phyloP scores from a whole-genome alignment of 1,139 yeast genomes.

The Sugiyamaella neomexicana region DNA sequence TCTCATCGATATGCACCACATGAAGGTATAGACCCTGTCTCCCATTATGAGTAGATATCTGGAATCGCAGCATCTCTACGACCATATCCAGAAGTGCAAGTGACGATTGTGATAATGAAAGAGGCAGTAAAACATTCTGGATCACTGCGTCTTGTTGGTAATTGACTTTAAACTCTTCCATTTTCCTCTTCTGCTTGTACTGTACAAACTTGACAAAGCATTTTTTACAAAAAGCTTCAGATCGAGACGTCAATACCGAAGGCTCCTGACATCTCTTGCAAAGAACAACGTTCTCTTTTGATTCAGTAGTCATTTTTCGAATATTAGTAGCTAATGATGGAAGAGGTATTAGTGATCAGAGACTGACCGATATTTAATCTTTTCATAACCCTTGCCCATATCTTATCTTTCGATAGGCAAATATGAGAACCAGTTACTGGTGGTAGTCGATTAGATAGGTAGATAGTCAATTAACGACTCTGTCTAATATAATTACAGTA shows the following conservation, averaged over 20 bases:
- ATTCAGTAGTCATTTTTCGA: conserved; percentile 2
- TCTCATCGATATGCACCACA: conserved; percentile 55
- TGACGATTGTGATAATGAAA: conserved; percentile 68
- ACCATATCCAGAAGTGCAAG: conserved; percentile 67
- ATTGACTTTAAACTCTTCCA: conserved; percentile 75
- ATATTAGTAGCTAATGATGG: background rate
- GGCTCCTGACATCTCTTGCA: conserved; percentile 52
- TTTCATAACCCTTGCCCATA: conserved; percentile 9
- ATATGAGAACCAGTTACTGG: too few relatives aligned
- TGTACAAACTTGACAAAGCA: conserved; percentile 74
- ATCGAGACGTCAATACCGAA: conserved; percentile 58
- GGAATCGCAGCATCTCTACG: conserved; percentile 61
- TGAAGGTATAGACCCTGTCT: conserved; percentile 65
- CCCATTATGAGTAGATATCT: conserved; percentile 58
- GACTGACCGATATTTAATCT: too few relatives aligned
- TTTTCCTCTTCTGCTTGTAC: conserved; percentile 76
- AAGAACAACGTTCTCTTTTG: background rate
- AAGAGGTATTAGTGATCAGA: background rate
- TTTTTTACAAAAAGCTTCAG: conserved; percentile 63
- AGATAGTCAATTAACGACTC: too few relatives aligned
- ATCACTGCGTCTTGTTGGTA: conserved; percentile 35
- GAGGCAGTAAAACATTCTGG: conserved; percentile 54
- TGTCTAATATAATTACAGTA: too few relatives aligned
- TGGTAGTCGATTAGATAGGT: too few relatives aligned
- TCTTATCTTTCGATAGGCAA: too few relatives aligned